Conservation (phyloP, 768 basidiomycete species). For the Hericium erinaceus region DNA sequence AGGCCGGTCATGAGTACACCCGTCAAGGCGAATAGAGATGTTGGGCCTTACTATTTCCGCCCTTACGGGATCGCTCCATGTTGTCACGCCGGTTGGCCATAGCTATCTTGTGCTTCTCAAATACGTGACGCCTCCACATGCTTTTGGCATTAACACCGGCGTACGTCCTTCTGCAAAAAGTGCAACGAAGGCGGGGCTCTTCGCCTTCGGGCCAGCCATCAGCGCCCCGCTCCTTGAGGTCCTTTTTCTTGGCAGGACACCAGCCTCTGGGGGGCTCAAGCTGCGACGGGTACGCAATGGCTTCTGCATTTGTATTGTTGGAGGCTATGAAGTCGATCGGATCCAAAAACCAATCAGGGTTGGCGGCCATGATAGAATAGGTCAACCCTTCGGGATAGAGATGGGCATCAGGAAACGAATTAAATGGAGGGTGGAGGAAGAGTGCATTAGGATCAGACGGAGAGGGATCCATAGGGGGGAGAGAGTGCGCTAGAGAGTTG, state of each 20-base stretch:
- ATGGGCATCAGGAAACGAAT: constrained; percentile 52
- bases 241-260: constrained; percentile 82
- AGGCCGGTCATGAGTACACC: not conserved
- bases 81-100: constrained; percentile 81
- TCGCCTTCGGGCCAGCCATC: constrained; percentile 77
- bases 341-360: constrained; percentile 75
- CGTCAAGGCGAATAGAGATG: not conserved
- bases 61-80: constrained; percentile 45
- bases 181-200: constrained; percentile 72
- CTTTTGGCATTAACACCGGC: constrained; percentile 85
- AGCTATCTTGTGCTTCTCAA: constrained; percentile 84
- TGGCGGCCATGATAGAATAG: constrained; percentile 63
- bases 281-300: constrained; percentile 64
- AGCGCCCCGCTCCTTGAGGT: constrained; percentile 54
- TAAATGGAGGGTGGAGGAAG: constrained; percentile 72
- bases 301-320: constrained; percentile 35
- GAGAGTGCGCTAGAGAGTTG: constrained; percentile 14
- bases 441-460: constrained; percentile 54
- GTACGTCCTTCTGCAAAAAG: constrained; percentile 76
- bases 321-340: constrained; percentile 50
- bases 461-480: constrained; percentile 41
- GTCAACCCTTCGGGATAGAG: constrained; percentile 57
- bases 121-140: constrained; percentile 86
- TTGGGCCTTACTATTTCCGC: constrained; percentile 48
- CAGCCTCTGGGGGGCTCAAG: constrained; percentile 81